Base-by-base conservation (phyloP, 352 stramenopile genomes). In the Elongisporangium senticosum region DNA sequence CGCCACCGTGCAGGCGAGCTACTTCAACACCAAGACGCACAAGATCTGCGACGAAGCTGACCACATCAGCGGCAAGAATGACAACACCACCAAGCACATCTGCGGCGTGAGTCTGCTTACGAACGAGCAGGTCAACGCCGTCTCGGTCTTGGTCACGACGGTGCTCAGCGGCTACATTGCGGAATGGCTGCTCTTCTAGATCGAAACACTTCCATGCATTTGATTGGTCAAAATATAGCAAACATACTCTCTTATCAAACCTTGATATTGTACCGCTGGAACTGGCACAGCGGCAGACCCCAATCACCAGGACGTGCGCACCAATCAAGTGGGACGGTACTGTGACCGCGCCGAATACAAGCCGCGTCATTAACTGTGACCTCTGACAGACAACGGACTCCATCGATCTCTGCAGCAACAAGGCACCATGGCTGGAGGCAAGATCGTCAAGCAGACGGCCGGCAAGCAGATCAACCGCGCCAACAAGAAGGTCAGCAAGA, bases 111-210 rank as follows among this genome's bases (percentile, higher is more conserved):
- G 86, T 53, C 23, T 82, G 52, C 68, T 90, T 39, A 79, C 69
- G 15, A 93, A 93, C 62, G 81, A 87, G 20, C 75, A 90, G 56
- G 81, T 90, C 22, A 91, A 93, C 61, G 67, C 78, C 40, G 74
- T 88, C 40, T 89, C 79, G 2, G 82, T 89, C 13, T 20, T 89
- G 10, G 64, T 67, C 21, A 88, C 76, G 54, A 90, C 81, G 8
- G 39, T 79, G 7, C 33, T 71, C 20, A 87, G 80, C 24, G 77
- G 68, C 0, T 51, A 53, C 14, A 14, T 89, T 17, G 81, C 74
- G 7, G 65, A 43, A 43, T 43, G 62, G 11, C 60, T 65, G 48
- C 57, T 89, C 23, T 84, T 87, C 49, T 74, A 43, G 33, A 43
- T 43, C 4, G 28, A 39, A 39, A 1, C 6, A 8, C 2, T 1